These are phyloP conservation scores for Mucor lusitanicus DNA, from an alignment of 371 early-diverging fungal genomes.

Conservation along the genomic window DNA sequence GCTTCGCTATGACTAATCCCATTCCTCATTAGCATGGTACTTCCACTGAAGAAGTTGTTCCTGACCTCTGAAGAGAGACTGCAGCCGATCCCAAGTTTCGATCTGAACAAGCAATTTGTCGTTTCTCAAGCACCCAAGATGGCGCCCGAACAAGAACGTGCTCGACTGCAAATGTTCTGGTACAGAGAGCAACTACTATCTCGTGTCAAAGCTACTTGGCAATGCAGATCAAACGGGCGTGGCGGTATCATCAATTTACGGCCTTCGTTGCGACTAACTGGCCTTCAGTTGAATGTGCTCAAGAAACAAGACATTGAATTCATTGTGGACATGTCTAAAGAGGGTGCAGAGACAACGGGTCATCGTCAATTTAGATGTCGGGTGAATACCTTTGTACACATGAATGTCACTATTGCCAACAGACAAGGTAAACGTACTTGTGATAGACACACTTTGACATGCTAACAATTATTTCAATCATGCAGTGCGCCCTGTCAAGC, in stretches of 20 bases:
- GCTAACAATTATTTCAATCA: neutral
- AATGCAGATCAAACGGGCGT: conserved; percentile 46
- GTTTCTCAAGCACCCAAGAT: conserved; percentile 62
- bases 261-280: conserved; percentile 53
- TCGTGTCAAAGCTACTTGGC: conserved; percentile 61
- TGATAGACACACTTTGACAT: neutral
- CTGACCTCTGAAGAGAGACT: conserved; percentile 53
- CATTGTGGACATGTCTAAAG: conserved; percentile 42
- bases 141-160: conserved; percentile 59
- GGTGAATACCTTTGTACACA: conserved; percentile 59
- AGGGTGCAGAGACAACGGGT: conserved; percentile 19
- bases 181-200: conserved; percentile 69
- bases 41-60: conserved; percentile 72
- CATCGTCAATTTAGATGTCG: conserved; percentile 53
- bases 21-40: conserved; percentile 51
- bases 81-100: conserved; percentile 71
- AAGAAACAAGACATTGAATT: conserved; percentile 68
- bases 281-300: conserved; percentile 57
- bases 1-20: neutral
- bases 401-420: conserved; percentile 59
- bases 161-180: conserved; percentile 80
- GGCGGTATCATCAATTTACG: conserved; percentile 60
- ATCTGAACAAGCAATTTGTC: conserved; percentile 79
- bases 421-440: conserved; percentile 38
- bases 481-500: conserved; percentile 53